Evolutionary conservation across 2,329 filamentous ascomycete species (phyloP).

Genomic region (Colletotrichum siamense): DNA sequence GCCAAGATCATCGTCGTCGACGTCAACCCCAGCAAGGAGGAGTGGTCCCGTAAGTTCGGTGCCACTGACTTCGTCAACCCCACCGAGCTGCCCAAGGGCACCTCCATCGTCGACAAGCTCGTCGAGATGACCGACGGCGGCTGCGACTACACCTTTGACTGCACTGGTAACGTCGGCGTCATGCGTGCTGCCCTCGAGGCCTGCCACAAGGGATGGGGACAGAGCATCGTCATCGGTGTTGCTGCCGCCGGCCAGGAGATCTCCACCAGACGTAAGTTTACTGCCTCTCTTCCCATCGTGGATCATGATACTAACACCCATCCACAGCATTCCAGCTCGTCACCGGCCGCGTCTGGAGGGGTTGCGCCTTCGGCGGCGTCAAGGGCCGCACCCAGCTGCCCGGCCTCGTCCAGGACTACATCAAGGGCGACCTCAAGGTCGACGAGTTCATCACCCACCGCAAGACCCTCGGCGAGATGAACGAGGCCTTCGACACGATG

Average conservation of each 20-base stretch:
- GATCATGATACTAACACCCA: neutral
- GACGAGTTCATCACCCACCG: conserved; percentile 99
- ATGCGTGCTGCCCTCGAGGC: conserved; percentile 97
- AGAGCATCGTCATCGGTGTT: conserved; percentile 97
- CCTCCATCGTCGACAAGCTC: conserved; percentile 89
- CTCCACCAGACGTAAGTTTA: conserved; percentile 81
- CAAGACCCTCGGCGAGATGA: conserved; percentile 82
- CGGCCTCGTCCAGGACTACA: conserved; percentile 86
- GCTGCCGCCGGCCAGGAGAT: conserved; percentile 97
- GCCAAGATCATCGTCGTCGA: conserved; percentile 76
- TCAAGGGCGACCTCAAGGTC: conserved; percentile 90
- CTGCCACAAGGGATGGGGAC: conserved; percentile 99
- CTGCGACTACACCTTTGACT: conserved; percentile 99
- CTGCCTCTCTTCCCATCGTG: neutral
- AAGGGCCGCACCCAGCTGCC: conserved; percentile 95
- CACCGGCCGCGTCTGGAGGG: conserved; percentile 96
- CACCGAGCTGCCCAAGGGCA: conserved; percentile 70
- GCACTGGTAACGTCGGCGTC: conserved; percentile 94
- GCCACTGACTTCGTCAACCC: conserved; percentile 98
- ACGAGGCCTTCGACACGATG: conserved; percentile 91
- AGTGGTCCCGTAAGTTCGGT: conserved; percentile 92
- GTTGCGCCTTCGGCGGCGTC: conserved; percentile 96
- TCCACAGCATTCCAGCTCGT: conserved; percentile 92
- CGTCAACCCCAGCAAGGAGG: conserved; percentile 89
- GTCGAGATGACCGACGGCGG: conserved; percentile 98